Evolutionary conservation across 345 rosid species (phyloP).

Genomic region (Eucalyptus fibrosa): DNA sequence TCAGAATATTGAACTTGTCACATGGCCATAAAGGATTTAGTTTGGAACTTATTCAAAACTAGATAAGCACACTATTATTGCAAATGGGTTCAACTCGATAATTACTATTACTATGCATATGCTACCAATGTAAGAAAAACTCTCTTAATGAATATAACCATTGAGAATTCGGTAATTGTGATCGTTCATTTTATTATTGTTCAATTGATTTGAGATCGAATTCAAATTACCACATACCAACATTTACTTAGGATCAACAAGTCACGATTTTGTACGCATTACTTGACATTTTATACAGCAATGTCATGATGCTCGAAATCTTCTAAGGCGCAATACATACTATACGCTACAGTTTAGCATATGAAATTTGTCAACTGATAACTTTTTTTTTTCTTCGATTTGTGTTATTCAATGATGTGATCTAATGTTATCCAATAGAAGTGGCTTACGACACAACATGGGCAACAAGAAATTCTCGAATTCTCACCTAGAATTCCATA

Average conservation of each 20-base stretch:
- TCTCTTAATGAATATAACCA: neutral
- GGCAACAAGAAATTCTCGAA: neutral
- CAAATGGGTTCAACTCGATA: neutral
- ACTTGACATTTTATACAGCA: neutral
- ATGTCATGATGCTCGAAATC: neutral
- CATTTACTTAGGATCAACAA: neutral
- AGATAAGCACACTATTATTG: neutral
- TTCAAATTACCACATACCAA: neutral
- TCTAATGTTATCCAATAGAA: neutral
- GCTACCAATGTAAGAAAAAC: neutral
- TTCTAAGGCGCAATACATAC: accelerated
- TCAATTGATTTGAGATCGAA: neutral
- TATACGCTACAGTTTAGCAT: neutral
- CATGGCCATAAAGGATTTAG: neutral
- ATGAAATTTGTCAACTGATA: neutral
- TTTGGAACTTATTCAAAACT: neutral
- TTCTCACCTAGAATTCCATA: neutral
- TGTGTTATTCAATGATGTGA: neutral
- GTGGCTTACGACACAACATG: neutral
- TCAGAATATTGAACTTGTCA: neutral
- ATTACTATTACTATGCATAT: neutral
- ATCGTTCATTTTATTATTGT: accelerated
- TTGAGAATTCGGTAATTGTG: accelerated
- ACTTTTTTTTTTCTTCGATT: accelerated
- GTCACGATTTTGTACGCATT: neutral